Evolutionary conservation across 2,329 filamentous ascomycete genomes (phyloP), one percentile per base, ranked within the genome.

Genomic region (Amphichorda felina): DNA sequence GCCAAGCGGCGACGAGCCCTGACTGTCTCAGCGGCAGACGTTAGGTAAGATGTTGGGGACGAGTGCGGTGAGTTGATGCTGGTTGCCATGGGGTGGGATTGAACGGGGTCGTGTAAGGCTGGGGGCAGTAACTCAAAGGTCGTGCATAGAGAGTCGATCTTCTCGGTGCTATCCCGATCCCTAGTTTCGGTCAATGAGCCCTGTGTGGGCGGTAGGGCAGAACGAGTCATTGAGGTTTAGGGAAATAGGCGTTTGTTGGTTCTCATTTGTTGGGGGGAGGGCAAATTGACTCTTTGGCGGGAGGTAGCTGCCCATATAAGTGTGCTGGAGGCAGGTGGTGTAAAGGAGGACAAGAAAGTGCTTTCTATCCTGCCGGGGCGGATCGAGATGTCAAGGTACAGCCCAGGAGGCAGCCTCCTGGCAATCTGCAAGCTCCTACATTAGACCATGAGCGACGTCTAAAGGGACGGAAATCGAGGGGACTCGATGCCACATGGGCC

Each of bases 111-210:
- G 46, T 61, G 61, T 47, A 87, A 66, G 18, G 83, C 85, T 11
- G 85, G 82, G 13, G 84, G 84, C 5, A 84, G 84, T 10, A 93
- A 68, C 46, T 82, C 71, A 53, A 91, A 87, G 35, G 76, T 68
- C 42, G 76, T 64, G 47, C 86, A 82, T 17, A 82, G 62, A 27
- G 69, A 64, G 28, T 67, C 60, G 31, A 79, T 66, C 40, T 72
- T 69, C 34, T 67, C 65, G n/a, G 66, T 64, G 41, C 75, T 75
- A 56, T 81, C 78, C 56, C 84, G 76, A 43, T 75, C 79, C 38
- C 75, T 72, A 53, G 91, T 83, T 51, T 91, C 85, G 34, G 81
- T 81, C 24, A 83, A 89, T 9, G 83, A 82, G 35, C 75, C 78
- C 28, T 85, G 86, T 33, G 85, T 93, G 30, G 79, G 83, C 30